These are phyloP conservation scores for Yarrowia sp. DNA, from an alignment of 805 yeast species.

Conservation along the genomic window DNA sequence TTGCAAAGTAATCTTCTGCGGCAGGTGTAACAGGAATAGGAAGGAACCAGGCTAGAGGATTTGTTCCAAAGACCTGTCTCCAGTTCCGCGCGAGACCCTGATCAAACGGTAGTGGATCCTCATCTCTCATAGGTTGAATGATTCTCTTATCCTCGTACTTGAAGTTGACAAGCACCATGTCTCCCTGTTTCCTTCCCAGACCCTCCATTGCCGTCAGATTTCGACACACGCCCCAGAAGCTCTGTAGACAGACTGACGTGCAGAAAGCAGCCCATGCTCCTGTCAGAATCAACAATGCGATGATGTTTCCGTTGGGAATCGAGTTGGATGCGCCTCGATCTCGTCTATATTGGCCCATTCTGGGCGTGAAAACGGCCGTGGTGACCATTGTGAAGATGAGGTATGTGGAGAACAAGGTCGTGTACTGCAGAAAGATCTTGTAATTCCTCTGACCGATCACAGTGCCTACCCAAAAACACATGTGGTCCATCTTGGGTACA, in stretches of 20 bases:
- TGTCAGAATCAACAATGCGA: conserved; percentile 56
- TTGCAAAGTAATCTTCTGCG: conserved; percentile 1
- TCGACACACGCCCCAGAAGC: conserved; percentile 54
- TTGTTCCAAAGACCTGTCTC: conserved; percentile 48
- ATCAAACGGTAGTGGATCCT: conserved; percentile 46
- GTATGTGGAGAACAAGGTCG: conserved; percentile 50
- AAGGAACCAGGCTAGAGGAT: conserved; percentile 46
- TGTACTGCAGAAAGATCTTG: conserved; percentile 62
- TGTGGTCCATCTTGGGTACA: conserved; percentile 82
- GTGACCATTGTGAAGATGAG: conserved; percentile 54
- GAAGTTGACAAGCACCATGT: conserved; percentile 49
- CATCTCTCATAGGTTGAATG: conserved; percentile 54
- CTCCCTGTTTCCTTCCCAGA: conserved; percentile 51
- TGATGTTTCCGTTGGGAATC: conserved; percentile 56
- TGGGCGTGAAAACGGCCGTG: conserved; percentile 49
- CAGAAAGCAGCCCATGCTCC: conserved; percentile 58
- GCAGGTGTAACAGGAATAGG: conserved; percentile 41
- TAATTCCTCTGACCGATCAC: conserved; percentile 75
- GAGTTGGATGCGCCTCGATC: conserved; percentile 1
- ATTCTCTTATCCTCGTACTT: conserved; percentile 55
- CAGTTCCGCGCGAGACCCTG: conserved; percentile 46
- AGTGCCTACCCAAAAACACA: conserved; percentile 77
- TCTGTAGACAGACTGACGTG: conserved; percentile 54
- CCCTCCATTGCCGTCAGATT: conserved; percentile 71
- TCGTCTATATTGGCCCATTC: conserved; percentile 45